A percentile compares a stretch with the other conserved stretches of the same genome.
Conservation (phyloP, 2,329 filamentous ascomycete species). For the Aspergillus chevalieri region DNA sequence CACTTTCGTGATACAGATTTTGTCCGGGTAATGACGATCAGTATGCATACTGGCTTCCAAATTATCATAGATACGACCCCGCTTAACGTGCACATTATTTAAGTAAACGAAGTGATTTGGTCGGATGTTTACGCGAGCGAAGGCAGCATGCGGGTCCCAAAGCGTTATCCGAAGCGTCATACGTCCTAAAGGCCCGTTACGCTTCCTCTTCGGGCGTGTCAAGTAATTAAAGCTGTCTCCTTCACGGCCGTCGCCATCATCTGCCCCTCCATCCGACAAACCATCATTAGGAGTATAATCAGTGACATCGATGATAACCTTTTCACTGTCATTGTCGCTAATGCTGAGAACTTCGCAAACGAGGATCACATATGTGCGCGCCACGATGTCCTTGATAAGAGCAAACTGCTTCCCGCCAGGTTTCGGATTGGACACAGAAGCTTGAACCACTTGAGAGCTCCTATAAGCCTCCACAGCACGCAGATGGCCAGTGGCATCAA, state of each 20-base stretch:
- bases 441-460: conserved; percentile 6
- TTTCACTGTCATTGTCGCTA: conserved; percentile 40
- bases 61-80: conserved; percentile 44
- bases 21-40: conserved; percentile 49
- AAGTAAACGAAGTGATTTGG: conserved; percentile 60
- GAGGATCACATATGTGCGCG: conserved; percentile 59
- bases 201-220: conserved; percentile 39
- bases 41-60: conserved; percentile 68
- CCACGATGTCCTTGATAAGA: conserved; percentile 57
- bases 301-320: conserved; percentile 63
- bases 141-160: conserved; percentile 61
- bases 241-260: conserved; percentile 36
- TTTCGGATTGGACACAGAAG: conserved; percentile 4
- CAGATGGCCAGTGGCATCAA: conserved; percentile 2
- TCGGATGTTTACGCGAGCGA: conserved; percentile 51
- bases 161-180: conserved; percentile 65
- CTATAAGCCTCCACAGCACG: not conserved
- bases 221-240: conserved; percentile 55
- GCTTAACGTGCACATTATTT: conserved; percentile 66
- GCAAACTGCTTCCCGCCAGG: conserved; percentile 39
- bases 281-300: conserved; percentile 70
- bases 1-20: conserved; percentile 55
- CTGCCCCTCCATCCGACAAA: conserved; percentile 53
- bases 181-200: conserved; percentile 70
- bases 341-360: conserved; percentile 64